phyloP scores from a whole-genome alignment of 108 stramenopile genomes.

The Fragilariopsis cylindrus region DNA sequence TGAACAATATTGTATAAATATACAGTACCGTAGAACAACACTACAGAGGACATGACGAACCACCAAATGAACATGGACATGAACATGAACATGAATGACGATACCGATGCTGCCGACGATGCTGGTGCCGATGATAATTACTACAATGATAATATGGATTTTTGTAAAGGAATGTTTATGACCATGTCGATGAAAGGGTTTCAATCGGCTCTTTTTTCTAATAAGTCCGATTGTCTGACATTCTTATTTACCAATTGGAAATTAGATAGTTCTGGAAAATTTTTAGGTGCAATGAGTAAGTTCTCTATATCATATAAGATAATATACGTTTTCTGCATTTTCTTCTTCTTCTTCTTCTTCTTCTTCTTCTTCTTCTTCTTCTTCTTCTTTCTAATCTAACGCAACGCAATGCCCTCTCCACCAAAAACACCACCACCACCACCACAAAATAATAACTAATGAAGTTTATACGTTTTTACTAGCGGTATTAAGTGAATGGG shows the following conservation, averaged over 20 bases:
- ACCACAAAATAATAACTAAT: neutral
- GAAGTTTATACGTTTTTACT: slow-evolving; percentile 31
- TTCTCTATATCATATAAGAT: neutral
- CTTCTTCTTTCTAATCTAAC: neutral
- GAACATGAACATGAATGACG: neutral
- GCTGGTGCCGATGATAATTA: neutral
- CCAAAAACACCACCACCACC: too few species aligned
- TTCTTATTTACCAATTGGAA: slow-evolving; percentile 34
- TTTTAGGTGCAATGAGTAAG: slow-evolving; percentile 28
- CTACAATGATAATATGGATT: neutral
- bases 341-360: slow-evolving; percentile 7
- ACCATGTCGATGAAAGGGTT: slow-evolving; percentile 41
- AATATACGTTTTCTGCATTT: neutral
- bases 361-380: neutral
- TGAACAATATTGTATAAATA: neutral
- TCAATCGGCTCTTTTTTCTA: slow-evolving; percentile 29
- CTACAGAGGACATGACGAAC: neutral
- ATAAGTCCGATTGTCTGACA: slow-evolving; percentile 24
- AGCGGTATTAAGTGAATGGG: slow-evolving; percentile 30
- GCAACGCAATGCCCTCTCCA: neutral
- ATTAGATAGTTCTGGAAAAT: slow-evolving; percentile 26
- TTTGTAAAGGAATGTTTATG: slow-evolving; percentile 42
- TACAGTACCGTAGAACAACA: neutral
- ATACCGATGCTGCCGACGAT: neutral
- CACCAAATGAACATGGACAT: neutral